phyloP scores from a whole-genome alignment of 164 flowering plant species.

The Taxillus chinensis region DNA sequence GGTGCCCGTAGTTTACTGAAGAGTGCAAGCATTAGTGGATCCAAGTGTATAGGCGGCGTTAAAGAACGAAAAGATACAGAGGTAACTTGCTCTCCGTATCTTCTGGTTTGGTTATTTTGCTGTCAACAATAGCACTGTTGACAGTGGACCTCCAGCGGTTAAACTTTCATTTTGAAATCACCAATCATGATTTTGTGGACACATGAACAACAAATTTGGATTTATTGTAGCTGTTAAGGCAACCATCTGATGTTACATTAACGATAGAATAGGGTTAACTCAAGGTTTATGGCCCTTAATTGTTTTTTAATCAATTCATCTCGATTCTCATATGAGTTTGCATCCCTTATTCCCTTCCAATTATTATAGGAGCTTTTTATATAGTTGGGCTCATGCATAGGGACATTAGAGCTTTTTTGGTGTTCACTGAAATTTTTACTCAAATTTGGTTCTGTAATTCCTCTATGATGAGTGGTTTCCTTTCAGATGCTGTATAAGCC shows the following conservation, averaged over 20 bases:
- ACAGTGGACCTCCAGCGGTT: background rate
- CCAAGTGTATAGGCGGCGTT: background rate
- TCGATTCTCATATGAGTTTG: background rate
- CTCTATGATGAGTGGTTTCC: no score
- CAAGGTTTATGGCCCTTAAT: background rate
- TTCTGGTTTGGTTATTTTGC: background rate
- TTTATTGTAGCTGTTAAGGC: no score
- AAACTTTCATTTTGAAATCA: background rate
- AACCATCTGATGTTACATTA: no score
- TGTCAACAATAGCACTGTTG: background rate
- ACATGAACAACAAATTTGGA: no score
- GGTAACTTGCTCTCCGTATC: background rate
- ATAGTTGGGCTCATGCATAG: no score
- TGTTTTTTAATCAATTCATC: background rate
- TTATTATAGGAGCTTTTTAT: no score
- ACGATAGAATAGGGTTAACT: background rate
- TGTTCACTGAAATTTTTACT: no score
- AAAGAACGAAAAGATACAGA: background rate
- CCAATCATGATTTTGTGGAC: no score
- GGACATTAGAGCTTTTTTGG: no score
- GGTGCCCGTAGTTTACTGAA: background rate
- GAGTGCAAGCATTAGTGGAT: background rate
- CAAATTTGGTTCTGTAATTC: no score
- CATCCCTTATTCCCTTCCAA: background rate
- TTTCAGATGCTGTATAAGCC: no score